Evolutionary conservation across 2,329 filamentous ascomycete species (phyloP).

Genomic region (Botryotinia calthae): DNA sequence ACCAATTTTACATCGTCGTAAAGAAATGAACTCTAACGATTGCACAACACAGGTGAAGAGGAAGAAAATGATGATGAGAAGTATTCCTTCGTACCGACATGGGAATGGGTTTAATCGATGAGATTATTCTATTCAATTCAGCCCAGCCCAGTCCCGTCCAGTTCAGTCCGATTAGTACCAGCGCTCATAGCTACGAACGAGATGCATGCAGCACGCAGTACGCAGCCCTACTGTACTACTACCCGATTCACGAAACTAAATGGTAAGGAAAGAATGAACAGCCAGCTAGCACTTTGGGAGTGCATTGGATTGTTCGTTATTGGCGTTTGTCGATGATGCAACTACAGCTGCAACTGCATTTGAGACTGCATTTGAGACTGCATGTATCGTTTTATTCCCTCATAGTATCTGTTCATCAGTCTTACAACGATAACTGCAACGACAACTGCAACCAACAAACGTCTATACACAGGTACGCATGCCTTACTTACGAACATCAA

Average conservation of each 20-base stretch:
- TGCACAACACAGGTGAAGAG: not conserved
- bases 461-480: not conserved
- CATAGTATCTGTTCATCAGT: not conserved
- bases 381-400: not conserved
- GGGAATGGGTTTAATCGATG: not conserved
- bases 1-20: not conserved
- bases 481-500: not conserved
- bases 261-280: not conserved
- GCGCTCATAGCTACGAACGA: not conserved
- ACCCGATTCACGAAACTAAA: not conserved
- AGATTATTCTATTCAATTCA: not conserved
- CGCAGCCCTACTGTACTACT: slow-evolving; percentile 2
- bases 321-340: not conserved
- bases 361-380: not conserved
- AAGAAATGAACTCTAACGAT: not conserved
- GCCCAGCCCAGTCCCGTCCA: not conserved
- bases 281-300: not conserved
- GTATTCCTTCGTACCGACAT: not conserved
- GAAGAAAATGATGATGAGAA: not conserved
- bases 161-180: not conserved
- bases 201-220: not conserved
- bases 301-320: not conserved
- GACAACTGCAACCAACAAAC: not conserved
- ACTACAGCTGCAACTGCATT: not conserved
- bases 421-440: not conserved